Evolutionary conservation across 2,329 filamentous ascomycete genomes (phyloP), one percentile per base, ranked within the genome.

Genomic region (Colletotrichum echinochloae): DNA sequence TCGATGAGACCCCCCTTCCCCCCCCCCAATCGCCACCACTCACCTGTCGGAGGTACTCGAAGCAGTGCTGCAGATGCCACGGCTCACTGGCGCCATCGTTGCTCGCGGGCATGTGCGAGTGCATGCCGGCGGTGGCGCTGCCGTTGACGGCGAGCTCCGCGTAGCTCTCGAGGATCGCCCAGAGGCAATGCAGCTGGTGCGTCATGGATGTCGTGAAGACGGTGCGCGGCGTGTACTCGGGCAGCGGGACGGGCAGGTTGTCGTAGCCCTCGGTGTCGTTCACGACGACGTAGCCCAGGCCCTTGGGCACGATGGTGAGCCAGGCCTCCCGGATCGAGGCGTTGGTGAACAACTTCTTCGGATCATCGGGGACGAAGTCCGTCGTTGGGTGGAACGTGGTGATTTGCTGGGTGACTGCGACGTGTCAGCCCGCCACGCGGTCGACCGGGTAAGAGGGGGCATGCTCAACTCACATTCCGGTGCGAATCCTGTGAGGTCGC

Each of bases 131-230:
- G 26, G 46, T n/a, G 8, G 52, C 61, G 28, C 62, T 66, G 49
- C 71, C 70, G n/a, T 74, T 71, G 30, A 66, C 61, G 39, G 63
- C 54, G 23, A 73, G 51, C 14, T 64, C 65, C 16, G 74, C 66
- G 68, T 82, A 81, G 20, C 78, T 78, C 57, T 79, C 75, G 20
- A 79, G 77, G 54, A 85, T 83, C 41, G 80, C 76, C 72, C 80
- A 44, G 41, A 84, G 76, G 70, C 83, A 84, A 73, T 84, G 81
- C 2, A 84, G 77, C 73, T 84, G 83, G 68, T 84, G 83, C 4
- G 82, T 84, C 72, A 83, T 78, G 2, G 80, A 81, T 0, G 82
- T 82, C 1, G 82, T 83, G 73, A 80, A 83, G 57, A 81, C 78
- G 51, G 80, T 81, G 48, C 78, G 76, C 20, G 77, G 73, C 3